Evolutionary conservation across 1,139 yeast genomes (phyloP).

Genomic region (Magnusiomyces magnusii): DNA sequence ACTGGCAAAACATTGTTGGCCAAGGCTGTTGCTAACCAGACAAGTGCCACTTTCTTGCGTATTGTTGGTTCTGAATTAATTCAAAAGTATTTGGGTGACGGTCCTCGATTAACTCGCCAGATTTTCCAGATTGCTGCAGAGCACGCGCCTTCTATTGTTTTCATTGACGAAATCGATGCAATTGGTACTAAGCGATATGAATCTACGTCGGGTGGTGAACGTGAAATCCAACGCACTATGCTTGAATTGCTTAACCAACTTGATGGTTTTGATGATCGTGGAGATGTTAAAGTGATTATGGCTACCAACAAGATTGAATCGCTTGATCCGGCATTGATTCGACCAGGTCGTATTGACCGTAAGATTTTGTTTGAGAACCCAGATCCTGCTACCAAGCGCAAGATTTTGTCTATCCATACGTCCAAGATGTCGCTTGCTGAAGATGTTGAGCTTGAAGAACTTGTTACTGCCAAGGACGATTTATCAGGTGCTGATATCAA

Average conservation of each 20-base stretch:
- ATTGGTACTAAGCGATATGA: constrained; percentile 98
- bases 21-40: constrained; percentile 97
- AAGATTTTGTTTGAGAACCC: constrained; percentile 96
- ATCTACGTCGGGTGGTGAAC: constrained; percentile 93
- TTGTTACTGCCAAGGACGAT: constrained; percentile 90
- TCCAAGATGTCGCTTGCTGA: constrained; percentile 85
- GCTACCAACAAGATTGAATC: constrained; percentile 96
- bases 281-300: constrained; percentile 98
- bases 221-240: constrained; percentile 98
- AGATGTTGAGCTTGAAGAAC: constrained; percentile 84
- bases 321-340: constrained; percentile 92
- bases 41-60: constrained; percentile 92
- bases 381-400: constrained; percentile 85
- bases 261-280: constrained; percentile 98
- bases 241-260: constrained; percentile 91
- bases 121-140: constrained; percentile 96
- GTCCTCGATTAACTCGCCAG: constrained; percentile 91
- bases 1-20: constrained; percentile 97
- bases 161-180: constrained; percentile 98
- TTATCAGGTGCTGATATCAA: constrained; percentile 97
- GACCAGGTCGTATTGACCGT: constrained; percentile 99
- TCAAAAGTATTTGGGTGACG: constrained; percentile 96
- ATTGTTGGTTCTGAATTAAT: constrained; percentile 96
- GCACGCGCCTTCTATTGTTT: constrained; percentile 95
- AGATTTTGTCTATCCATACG: constrained; percentile 89